Conservation (phyloP, 2,329 filamentous ascomycete species). For the Colletotrichum shisoi region DNA sequence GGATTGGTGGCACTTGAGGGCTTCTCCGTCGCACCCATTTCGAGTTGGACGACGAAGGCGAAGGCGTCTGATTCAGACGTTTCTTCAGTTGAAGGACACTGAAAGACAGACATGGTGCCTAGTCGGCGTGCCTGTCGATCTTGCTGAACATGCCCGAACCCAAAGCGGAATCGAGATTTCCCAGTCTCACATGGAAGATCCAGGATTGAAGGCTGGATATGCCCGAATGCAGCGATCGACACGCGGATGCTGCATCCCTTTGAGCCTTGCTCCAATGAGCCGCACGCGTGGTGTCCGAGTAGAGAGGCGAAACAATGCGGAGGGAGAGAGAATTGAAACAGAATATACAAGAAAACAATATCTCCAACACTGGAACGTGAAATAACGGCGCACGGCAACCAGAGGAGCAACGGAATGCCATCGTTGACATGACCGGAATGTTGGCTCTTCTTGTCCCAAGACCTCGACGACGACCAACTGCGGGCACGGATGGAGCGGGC, state of each 20-base stretch:
- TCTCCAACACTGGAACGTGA: neutral
- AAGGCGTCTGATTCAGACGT: neutral
- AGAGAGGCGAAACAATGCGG: neutral
- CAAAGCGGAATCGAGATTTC: constrained; percentile 20
- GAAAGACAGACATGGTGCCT: constrained; percentile 14
- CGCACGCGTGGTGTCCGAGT: constrained; percentile 21
- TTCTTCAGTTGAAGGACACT: neutral
- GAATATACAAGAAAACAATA: constrained; percentile 1
- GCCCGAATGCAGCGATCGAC: constrained; percentile 36
- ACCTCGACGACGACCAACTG: constrained; percentile 14
- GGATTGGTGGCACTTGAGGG: neutral
- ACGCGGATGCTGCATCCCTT: constrained; percentile 20
- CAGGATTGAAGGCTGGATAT: constrained; percentile 17
- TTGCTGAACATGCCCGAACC: constrained; percentile 21
- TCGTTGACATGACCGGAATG: constrained; percentile 23
- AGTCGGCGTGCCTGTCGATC: constrained; percentile 36
- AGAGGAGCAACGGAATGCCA: constrained; percentile 12
- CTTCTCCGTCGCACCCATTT: neutral
- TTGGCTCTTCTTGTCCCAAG: neutral
- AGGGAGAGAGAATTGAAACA: neutral
- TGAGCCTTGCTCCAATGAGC: constrained; percentile 11
- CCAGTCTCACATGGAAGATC: constrained; percentile 22
- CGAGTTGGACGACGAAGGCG: neutral
- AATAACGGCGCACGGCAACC: constrained; percentile 24
- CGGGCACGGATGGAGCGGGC: constrained; percentile 18